Base-by-base conservation (phyloP, 495 filamentous ascomycete species). In the Delitschia confertaspora region DNA sequence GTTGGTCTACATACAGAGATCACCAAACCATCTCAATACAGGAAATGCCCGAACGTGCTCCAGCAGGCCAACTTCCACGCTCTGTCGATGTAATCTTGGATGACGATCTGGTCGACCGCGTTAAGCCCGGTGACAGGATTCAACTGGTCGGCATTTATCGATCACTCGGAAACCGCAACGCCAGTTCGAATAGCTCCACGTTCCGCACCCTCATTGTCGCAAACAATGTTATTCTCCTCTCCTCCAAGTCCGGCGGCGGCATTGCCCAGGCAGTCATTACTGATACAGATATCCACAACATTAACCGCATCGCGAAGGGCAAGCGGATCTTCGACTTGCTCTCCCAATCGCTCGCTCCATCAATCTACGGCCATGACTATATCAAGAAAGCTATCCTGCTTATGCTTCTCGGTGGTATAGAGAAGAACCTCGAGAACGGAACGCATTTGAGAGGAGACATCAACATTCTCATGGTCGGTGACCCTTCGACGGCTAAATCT, bases 401-500 rank as follows among this genome's bases (percentile, higher is more conserved):
- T 42, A 94, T 96, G 89, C 72, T 99, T 7, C 71, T 99, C n/a
- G 83, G 91, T 53, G 91, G 91, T 42, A 87, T 94, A 79, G 91
- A 99, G 68, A 96, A 96, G 73, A 99, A 96, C 58, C 62, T 99
- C 38, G 91, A 96, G 43, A 99, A 99, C 56, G 91, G 91, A 24
- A 95, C 93, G 0, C 91, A 99, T 75, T 66, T 99, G 55, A 80
- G 91, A 71, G 91, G 91, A 65, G 91, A 99, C 61, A 96, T 99
- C 66, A 99, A 99, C 65, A 93, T 99, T 52, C 71, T 99, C 22
- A 96, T 99, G 91, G 93, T 99, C 33, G 91, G 91, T 68, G 91
- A 99, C 67, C 91, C 91, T 13, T 99, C 91, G 1, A 99, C 91
- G 2, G 91, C 91, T 31, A 99, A 99, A 65, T 99, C 91, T 14